Conservation (phyloP, 208 protist species). For the Leishmania martiniquensis region DNA sequence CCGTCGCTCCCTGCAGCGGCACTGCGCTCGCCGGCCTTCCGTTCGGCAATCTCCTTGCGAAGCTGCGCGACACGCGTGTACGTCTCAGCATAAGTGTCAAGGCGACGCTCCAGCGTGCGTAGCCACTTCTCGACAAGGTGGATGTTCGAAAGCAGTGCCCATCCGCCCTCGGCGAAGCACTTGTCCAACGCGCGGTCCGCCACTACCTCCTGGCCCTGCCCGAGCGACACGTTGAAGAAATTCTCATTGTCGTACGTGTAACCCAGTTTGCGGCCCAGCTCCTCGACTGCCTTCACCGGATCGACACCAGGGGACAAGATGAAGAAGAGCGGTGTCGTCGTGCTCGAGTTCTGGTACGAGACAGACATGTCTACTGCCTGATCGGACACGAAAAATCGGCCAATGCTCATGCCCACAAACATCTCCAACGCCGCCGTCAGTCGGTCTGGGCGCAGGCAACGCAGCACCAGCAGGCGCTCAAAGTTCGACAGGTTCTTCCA, state of each 20-base stretch:
- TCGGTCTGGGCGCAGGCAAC: conserved; percentile 96
- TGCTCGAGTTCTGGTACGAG: conserved; percentile 95
- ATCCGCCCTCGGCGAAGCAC: conserved; percentile 93
- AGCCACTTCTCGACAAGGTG: conserved; percentile 98
- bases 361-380: conserved; percentile 94
- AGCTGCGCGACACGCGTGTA: conserved; percentile 92
- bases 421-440: conserved; percentile 94
- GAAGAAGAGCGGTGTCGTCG: conserved; percentile 98
- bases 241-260: conserved; percentile 96
- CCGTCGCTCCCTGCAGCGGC: conserved; percentile 9
- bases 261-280: conserved; percentile 94
- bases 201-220: conserved; percentile 98
- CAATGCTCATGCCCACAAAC: conserved; percentile 95
- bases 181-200: conserved; percentile 96
- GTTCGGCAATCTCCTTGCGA: conserved; percentile 84
- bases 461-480: conserved; percentile 96
- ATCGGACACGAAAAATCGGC: conserved; percentile 95
- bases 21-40: conserved; percentile 64
- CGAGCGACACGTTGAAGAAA: conserved; percentile 97
- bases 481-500: conserved; percentile 97
- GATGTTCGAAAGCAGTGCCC: conserved; percentile 99
- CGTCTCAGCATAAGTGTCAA: conserved; percentile 93
- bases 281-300: conserved; percentile 95
- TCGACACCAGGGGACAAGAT: conserved; percentile 99
- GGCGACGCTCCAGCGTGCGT: conserved; percentile 95